Evolutionary conservation across 2,329 filamentous ascomycete genomes (phyloP).

Genomic region (Epichloe glyceriae): DNA sequence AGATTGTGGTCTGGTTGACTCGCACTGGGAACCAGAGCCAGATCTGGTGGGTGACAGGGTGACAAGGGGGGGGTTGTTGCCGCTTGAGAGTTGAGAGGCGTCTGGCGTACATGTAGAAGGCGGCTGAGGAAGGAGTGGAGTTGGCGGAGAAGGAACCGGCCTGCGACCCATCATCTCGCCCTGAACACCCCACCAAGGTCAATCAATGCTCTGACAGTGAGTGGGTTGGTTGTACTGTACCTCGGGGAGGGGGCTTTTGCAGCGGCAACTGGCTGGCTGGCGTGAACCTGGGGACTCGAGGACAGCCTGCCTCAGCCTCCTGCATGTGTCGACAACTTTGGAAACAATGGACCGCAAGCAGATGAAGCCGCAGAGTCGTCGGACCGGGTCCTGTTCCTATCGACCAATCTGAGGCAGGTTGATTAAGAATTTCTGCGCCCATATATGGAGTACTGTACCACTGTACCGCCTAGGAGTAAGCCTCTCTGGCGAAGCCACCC

Average conservation of each 20-base stretch:
- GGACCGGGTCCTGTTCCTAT: not conserved
- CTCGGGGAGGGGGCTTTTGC: not conserved
- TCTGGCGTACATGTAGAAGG: not conserved
- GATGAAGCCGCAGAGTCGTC: not conserved
- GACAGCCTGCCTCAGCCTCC: not conserved
- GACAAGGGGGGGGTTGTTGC: not conserved
- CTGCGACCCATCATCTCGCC: not conserved
- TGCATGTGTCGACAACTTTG: not conserved
- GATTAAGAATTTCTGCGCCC: too few species aligned
- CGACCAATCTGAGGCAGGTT: too few species aligned
- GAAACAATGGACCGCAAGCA: not conserved
- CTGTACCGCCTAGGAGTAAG: too few species aligned
- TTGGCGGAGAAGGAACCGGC: not conserved
- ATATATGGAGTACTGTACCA: too few species aligned
- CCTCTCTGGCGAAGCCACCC: too few species aligned
- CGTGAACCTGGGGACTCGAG: not conserved
- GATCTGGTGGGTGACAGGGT: conserved; percentile 2
- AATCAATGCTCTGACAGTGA: not conserved
- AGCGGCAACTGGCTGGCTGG: not conserved
- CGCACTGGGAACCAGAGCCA: not conserved
- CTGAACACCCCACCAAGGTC: not conserved
- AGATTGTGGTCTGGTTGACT: conserved; percentile 1
- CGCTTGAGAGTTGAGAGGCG: not conserved
- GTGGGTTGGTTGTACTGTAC: not conserved
- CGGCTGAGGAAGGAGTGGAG: not conserved